Percentiles rank a stretch among this genome's conserved stretches.
Conservation (phyloP, 202 grass and related monocot species). For the Carex arenaria region DNA sequence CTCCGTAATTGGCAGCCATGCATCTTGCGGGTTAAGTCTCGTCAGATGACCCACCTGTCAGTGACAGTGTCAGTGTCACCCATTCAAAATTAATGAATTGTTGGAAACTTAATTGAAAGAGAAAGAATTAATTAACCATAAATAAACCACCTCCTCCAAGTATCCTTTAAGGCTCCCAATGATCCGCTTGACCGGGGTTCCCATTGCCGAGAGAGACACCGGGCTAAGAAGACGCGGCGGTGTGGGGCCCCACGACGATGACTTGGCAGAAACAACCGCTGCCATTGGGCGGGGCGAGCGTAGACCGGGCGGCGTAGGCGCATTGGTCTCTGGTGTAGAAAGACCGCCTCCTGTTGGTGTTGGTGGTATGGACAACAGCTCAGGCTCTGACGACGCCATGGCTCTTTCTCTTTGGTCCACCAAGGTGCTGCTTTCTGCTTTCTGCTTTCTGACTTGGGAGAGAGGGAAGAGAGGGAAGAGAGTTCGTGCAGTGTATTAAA, state of each 20-base stretch:
- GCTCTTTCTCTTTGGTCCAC: not conserved
- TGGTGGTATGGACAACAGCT: conserved; percentile 71
- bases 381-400: conserved; percentile 34
- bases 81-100: too few relatives aligned
- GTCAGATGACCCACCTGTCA: conserved; percentile 78
- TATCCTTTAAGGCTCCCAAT: conserved; percentile 79
- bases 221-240: conserved; percentile 47
- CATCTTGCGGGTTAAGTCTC: conserved; percentile 86
- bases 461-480: too few relatives aligned
- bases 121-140: too few relatives aligned
- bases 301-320: conserved; percentile 29
- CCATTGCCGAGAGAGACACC: conserved; percentile 26
- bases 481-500: not conserved
- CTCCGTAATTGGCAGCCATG: conserved; percentile 97
- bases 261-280: conserved; percentile 20
- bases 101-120: too few relatives aligned
- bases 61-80: not conserved
- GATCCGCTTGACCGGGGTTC: conserved; percentile 73
- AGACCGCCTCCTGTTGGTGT: conserved; percentile 46
- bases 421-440: too few relatives aligned
- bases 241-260: conserved; percentile 37
- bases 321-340: conserved; percentile 46
- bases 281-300: conserved; percentile 17
- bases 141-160: conserved; percentile 49
- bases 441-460: too few relatives aligned